Conservation (phyloP, 495 filamentous ascomycete genomes). For the Xylaria castorea region DNA sequence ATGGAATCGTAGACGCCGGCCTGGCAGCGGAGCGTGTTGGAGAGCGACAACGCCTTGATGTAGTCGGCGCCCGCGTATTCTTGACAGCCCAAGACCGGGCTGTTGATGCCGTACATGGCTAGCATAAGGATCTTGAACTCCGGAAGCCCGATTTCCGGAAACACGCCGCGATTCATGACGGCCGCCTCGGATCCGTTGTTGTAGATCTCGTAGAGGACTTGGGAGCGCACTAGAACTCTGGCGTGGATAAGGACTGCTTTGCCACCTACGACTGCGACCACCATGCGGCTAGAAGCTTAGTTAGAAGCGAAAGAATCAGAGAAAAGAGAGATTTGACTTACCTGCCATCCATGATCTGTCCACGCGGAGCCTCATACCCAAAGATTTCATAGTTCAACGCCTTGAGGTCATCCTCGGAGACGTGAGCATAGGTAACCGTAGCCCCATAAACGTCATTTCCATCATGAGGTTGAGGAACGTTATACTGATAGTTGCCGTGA, state of each 20-base stretch:
- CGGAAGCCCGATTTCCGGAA: not conserved
- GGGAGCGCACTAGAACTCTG: not conserved
- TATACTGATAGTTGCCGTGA: not conserved
- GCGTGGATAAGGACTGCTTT: not conserved
- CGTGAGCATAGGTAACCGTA: not conserved
- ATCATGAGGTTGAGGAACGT: not conserved
- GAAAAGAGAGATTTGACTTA: not conserved
- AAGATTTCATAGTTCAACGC: not conserved
- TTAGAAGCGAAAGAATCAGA: not conserved
- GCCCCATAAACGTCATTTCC: not conserved
- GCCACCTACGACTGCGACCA: not conserved
- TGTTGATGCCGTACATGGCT: not conserved
- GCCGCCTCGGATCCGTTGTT: not conserved
- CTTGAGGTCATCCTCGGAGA: not conserved
- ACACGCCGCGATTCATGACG: not conserved
- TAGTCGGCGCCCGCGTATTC: not conserved
- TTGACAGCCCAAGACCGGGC: not conserved
- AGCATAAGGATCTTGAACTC: slow-evolving; percentile 14
- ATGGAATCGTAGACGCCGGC: not conserved
- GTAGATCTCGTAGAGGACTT: not conserved
- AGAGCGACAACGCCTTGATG: slow-evolving; percentile 3
- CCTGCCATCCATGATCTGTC: slow-evolving; percentile 2
- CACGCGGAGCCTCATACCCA: not conserved
- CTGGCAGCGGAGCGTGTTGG: not conserved
- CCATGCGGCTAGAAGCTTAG: not conserved